Evolutionary conservation across 176 grass and related monocot species (phyloP).

Genomic region (Rhynchospora breviuscula): DNA sequence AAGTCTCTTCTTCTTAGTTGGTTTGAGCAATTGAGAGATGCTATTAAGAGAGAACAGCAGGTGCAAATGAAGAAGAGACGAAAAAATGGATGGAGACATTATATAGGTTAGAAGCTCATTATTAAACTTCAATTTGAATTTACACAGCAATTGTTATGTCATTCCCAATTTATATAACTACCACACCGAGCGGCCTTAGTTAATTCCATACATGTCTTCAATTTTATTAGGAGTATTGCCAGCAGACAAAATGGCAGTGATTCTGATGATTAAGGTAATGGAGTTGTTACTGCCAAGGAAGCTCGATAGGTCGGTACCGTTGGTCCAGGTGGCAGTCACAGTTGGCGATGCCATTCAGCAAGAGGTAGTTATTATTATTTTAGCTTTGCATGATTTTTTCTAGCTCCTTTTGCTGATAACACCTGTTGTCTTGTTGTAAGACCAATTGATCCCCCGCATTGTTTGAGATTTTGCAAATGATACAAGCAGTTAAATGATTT

Average conservation of each 20-base stretch:
- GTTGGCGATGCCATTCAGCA: slow-evolving; percentile 79
- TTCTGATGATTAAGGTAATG: slow-evolving; percentile 97
- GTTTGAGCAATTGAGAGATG: slow-evolving; percentile 87
- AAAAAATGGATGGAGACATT: slow-evolving; percentile 59
- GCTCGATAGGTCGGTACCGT: slow-evolving; percentile 51
- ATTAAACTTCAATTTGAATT: slow-evolving; percentile 5
- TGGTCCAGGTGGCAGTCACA: slow-evolving; percentile 60
- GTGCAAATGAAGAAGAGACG: slow-evolving; percentile 47
- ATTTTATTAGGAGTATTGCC: slow-evolving; percentile 37
- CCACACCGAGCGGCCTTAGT: neutral
- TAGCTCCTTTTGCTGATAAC: neutral
- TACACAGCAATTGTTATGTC: neutral
- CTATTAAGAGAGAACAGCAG: slow-evolving; percentile 61
- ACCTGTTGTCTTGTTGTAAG: neutral
- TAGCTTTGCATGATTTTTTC: neutral
- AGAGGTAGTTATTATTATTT: slow-evolving; percentile 44
- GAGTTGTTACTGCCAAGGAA: slow-evolving; percentile 60
- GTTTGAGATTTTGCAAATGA: neutral
- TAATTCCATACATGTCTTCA: neutral
- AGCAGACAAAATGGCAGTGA: slow-evolving; percentile 88
- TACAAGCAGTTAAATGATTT: neutral
- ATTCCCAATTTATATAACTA: neutral
- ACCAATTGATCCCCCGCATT: too few relatives aligned
- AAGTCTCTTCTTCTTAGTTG: slow-evolving; percentile 86
- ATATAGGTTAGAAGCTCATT: slow-evolving; percentile 39